Evolutionary conservation across 345 rosid genomes (phyloP).

Genomic region (Eucalyptus fibrosa): DNA sequence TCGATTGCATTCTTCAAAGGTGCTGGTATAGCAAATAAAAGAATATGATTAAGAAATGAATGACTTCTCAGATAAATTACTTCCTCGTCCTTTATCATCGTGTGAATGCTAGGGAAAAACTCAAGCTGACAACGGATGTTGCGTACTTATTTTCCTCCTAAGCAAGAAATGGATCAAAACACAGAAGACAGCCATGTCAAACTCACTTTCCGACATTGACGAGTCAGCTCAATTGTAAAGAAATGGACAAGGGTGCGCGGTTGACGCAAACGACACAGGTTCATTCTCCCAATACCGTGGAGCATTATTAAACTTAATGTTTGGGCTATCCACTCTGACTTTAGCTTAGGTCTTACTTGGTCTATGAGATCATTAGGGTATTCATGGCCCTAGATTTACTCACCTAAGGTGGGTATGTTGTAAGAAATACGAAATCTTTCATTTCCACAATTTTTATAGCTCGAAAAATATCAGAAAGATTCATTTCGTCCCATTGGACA

Average conservation of each 20-base stretch:
- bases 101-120: not conserved
- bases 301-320: not conserved
- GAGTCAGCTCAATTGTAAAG: not conserved
- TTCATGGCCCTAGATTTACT: not conserved
- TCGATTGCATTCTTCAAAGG: constrained; percentile 77
- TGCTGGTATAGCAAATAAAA: constrained; percentile 9
- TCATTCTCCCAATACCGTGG: not conserved
- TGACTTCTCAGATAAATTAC: not conserved
- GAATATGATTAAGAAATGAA: not conserved
- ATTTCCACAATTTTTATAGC: not conserved
- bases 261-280: not conserved
- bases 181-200: not conserved
- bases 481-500: not conserved
- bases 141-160: not conserved
- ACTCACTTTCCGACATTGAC: not conserved
- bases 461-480: not conserved
- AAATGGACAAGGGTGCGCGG: not conserved
- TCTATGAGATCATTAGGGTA: not conserved
- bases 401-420: not conserved
- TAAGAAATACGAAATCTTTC: not conserved
- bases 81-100: not conserved
- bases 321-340: not conserved
- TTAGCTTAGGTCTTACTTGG: not conserved
- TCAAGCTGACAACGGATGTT: not conserved
- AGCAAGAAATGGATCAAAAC: not conserved